Evolutionary conservation across 2,329 filamentous ascomycete genomes (phyloP).

Genomic region (Cercospora sojina): DNA sequence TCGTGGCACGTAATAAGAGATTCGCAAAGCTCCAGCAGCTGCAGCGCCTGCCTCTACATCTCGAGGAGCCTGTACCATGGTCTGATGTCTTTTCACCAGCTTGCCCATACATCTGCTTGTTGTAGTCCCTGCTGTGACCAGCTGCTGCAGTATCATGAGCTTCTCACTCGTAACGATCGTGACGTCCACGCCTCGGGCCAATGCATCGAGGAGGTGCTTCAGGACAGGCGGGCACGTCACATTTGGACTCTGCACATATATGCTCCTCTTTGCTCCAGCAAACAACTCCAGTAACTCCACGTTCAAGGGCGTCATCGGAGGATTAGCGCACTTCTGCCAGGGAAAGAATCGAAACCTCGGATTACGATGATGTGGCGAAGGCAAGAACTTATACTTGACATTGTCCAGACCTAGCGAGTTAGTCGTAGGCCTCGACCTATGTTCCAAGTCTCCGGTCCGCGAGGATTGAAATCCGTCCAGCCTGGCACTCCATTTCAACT

Average conservation of each 20-base stretch:
- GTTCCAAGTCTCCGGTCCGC: not conserved
- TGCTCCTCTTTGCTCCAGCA: conserved; percentile 54
- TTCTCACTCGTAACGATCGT: conserved; percentile 37
- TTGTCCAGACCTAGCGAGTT: conserved; percentile 1
- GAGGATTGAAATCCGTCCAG: conserved; percentile 5
- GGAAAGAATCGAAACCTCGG: conserved; percentile 63
- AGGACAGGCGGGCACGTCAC: conserved; percentile 68
- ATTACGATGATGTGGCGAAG: conserved; percentile 70
- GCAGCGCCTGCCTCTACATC: conserved; percentile 47
- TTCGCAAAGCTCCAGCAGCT: conserved; percentile 52
- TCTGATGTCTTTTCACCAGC: conserved; percentile 58
- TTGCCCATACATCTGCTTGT: conserved; percentile 63
- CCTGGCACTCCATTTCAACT: conserved; percentile 62
- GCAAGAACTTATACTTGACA: conserved; percentile 64
- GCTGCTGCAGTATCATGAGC: conserved; percentile 65
- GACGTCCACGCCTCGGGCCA: conserved; percentile 67
- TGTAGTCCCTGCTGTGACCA: conserved; percentile 75
- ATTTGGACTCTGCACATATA: conserved; percentile 76
- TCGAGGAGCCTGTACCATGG: conserved; percentile 28
- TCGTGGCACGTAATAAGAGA: conserved; percentile 57
- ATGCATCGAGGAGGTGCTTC: conserved; percentile 58
- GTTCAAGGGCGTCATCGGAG: conserved; percentile 68
- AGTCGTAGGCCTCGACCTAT: not conserved
- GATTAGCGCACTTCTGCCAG: conserved; percentile 48
- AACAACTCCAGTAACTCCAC: conserved; percentile 62